Evolutionary conservation across 768 basidiomycete species (phyloP).

Genomic region (Suillus tomentosus): DNA sequence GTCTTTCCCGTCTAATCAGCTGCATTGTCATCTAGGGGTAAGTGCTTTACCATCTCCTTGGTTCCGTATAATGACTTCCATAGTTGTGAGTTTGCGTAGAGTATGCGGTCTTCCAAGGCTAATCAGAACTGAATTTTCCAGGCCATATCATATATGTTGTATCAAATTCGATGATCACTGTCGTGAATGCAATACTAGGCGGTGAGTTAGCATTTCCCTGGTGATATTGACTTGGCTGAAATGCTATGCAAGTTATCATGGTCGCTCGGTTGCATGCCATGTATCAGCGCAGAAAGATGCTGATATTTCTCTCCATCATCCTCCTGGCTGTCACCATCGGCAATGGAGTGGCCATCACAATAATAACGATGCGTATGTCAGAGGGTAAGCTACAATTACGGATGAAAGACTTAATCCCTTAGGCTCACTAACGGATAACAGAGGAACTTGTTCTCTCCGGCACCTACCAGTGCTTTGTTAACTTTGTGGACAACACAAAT

Average conservation of each 20-base stretch:
- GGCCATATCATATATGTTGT: not conserved
- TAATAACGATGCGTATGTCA: not conserved
- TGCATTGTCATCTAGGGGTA: not conserved
- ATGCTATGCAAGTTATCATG: not conserved
- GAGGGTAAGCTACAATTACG: not conserved
- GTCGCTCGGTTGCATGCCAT: slow-evolving; percentile 1
- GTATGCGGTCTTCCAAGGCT: not conserved
- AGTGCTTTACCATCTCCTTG: not conserved
- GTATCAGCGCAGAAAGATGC: not conserved
- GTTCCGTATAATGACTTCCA: not conserved
- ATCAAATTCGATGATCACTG: not conserved
- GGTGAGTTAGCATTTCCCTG: not conserved
- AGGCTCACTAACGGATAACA: not conserved
- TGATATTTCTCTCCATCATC: not conserved
- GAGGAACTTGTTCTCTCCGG: not conserved
- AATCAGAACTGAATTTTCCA: not conserved
- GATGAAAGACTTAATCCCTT: not conserved
- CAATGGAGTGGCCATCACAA: not conserved
- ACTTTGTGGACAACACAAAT: not conserved
- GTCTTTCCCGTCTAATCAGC: not conserved
- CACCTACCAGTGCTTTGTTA: not conserved
- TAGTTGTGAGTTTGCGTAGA: not conserved
- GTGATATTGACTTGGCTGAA: not conserved
- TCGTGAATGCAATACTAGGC: not conserved
- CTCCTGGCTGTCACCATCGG: not conserved